Conservation (phyloP, 768 basidiomycete genomes). For the Trametes elegans region DNA sequence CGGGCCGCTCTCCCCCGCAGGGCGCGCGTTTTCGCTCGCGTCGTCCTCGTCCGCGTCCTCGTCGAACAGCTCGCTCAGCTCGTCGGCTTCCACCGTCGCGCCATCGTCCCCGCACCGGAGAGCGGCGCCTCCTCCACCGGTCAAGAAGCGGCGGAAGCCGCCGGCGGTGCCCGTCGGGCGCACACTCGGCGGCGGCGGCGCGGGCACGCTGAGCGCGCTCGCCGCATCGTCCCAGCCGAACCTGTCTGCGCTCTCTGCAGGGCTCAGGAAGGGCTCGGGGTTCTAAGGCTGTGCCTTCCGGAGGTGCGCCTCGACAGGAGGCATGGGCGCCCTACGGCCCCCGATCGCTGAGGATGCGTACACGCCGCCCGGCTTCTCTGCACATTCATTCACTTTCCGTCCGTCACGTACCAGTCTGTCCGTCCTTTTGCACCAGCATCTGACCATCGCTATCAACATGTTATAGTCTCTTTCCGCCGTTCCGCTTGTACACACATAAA, state of each 20-base stretch:
- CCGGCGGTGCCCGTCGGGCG: slow-evolving; percentile 55
- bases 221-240: slow-evolving; percentile 16
- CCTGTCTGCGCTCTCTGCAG: background rate
- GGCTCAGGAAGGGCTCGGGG: slow-evolving; percentile 4
- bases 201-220: slow-evolving; percentile 6
- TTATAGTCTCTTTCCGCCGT: too few relatives aligned
- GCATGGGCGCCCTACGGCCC: too few relatives aligned
- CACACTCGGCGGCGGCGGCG: slow-evolving; percentile 13
- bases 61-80: background rate
- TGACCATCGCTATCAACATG: too few relatives aligned
- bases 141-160: slow-evolving; percentile 60
- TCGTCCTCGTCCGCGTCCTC: slow-evolving; percentile 16
- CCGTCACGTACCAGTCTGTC: too few relatives aligned
- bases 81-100: slow-evolving; percentile 9
- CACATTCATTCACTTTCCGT: too few relatives aligned
- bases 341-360: too few relatives aligned
- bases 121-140: slow-evolving; percentile 65
- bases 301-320: too few relatives aligned
- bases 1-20: slow-evolving; percentile 6
- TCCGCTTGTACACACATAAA: too few relatives aligned
- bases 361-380: too few relatives aligned
- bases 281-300: too few relatives aligned
- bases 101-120: slow-evolving; percentile 27
- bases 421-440: too few relatives aligned
- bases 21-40: slow-evolving; percentile 12